phyloP scores from a whole-genome alignment of 768 basidiomycete genomes.

The Pleurotus sapidus region DNA sequence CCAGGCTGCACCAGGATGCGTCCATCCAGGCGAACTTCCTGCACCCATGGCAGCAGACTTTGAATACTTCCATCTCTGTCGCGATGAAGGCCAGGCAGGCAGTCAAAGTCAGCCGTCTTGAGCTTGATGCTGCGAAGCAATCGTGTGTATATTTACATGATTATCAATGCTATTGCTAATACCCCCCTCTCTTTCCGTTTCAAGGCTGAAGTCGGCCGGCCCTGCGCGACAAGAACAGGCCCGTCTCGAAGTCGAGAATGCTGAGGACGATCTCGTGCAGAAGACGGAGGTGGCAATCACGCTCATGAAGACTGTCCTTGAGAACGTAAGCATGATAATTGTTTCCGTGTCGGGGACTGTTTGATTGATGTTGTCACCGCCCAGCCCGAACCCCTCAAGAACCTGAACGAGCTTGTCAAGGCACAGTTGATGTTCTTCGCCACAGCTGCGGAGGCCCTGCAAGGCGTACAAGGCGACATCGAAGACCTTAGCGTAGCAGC shows the following conservation, averaged over 20 bases:
- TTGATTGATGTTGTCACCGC: constrained; percentile 2
- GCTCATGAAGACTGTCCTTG: constrained; percentile 96
- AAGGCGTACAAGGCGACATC: constrained; percentile 84
- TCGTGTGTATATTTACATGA: constrained; percentile 43
- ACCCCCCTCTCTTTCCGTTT: neutral
- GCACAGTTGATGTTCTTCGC: constrained; percentile 78
- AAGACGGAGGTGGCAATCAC: constrained; percentile 97
- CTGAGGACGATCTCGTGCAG: constrained; percentile 94
- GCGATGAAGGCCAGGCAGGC: constrained; percentile 92
- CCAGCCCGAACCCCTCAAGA: constrained; percentile 94
- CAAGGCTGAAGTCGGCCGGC: constrained; percentile 74
- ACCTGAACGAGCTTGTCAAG: constrained; percentile 88
- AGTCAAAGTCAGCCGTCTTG: constrained; percentile 74
- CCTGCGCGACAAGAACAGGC: constrained; percentile 88
- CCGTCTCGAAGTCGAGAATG: constrained; percentile 87
- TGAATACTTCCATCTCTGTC: constrained; percentile 78
- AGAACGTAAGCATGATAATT: constrained; percentile 66
- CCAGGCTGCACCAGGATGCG: constrained; percentile 78
- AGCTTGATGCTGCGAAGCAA: constrained; percentile 91
- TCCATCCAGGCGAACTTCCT: constrained; percentile 66
- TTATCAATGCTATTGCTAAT: neutral
- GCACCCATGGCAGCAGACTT: constrained; percentile 84
- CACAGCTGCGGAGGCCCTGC: constrained; percentile 75
- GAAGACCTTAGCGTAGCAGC: constrained; percentile 92
- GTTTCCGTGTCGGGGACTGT: neutral